Evolutionary conservation across 208 protist species (phyloP), one percentile per base, ranked within the genome.

Genomic region (Crithidia bombi): DNA sequence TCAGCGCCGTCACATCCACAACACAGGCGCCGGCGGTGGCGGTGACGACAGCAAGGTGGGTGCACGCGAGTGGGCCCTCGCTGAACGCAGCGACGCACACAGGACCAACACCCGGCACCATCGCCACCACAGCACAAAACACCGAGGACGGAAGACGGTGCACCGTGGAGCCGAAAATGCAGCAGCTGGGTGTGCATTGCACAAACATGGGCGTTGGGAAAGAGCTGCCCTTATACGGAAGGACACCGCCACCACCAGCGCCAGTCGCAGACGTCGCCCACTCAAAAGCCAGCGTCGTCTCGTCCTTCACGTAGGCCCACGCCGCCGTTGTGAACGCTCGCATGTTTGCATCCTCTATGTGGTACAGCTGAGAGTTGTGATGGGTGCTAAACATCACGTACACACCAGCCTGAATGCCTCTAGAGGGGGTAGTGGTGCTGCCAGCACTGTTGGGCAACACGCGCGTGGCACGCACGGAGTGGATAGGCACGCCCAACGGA

Each of bases 131-230:
- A 10, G 79, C 73, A 35, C 61, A 62, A 3, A 73, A 56, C 14
- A 68, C 32, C 46, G 50, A 35, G 0, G 39, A 49, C 23, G 80
- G 62, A 19, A 74, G 33, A 14, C 19, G 17, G 17, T 71, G 46
- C 44, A 50, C 36, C 6, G 41, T 32, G 28, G 51, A 2, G 33
- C 57, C 67, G 7, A 74, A 57, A 9, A 26, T 36, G 36, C 59
- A 69, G 17, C 50, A 64, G 3, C 54, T 64, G 21, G 68, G 25
- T 19, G 75, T 75, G 64, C 75, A 81, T 69, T 81, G 75, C 46
- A 72, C 68, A 1, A 75, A 21, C 39, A 44, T 47, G 17, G 26
- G 19, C 33, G 43, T 41, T 9, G 54, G 5, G 33, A 7, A 14
- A 21, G 6, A 4, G 50, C 25, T 19, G 28, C 11, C 14, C 6